phyloP scores from a whole-genome alignment of 1,139 yeast genomes.

The Zygoascus hellenicus region DNA sequence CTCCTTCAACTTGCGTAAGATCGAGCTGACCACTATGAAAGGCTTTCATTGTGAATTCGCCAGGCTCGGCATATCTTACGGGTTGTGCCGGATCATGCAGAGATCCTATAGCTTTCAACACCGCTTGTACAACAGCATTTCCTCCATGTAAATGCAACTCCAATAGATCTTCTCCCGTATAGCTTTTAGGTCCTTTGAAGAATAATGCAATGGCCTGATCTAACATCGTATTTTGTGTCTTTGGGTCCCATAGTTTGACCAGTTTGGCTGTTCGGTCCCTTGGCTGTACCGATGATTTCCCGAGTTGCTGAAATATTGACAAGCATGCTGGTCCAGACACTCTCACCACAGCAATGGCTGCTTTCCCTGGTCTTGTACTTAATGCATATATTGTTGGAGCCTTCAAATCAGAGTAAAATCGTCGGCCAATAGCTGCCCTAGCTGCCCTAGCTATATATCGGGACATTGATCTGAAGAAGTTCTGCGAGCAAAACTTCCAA shows the following conservation, averaged over 20 bases:
- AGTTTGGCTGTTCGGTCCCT: constrained; percentile 51
- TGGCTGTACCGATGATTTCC: constrained; percentile 39
- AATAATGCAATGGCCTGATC: constrained; percentile 73
- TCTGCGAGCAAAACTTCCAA: not conserved
- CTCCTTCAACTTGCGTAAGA: constrained; percentile 84
- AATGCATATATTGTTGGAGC: constrained; percentile 71
- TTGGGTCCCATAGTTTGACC: constrained; percentile 32
- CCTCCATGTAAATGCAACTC: constrained; percentile 95
- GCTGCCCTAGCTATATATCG: not conserved
- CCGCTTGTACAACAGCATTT: constrained; percentile 69
- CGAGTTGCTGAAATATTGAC: constrained; percentile 42
- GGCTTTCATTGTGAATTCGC: constrained; percentile 86
- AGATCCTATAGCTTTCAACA: constrained; percentile 54
- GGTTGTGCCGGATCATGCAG: constrained; percentile 14
- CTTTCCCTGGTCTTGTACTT: constrained; percentile 72
- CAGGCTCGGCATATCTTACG: constrained; percentile 82
- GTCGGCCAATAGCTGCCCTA: not conserved
- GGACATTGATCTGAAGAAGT: no score
- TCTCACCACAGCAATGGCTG: constrained; percentile 85
- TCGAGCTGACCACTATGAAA: constrained; percentile 63
- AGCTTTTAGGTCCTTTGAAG: constrained; percentile 73
- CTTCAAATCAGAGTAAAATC: not conserved
- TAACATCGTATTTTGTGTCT: constrained; percentile 41
- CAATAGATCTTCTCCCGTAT: constrained; percentile 85
- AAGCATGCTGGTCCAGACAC: constrained; percentile 66